Base-by-base conservation (phyloP, 768 basidiomycete species). In the Suillus spraguei region DNA sequence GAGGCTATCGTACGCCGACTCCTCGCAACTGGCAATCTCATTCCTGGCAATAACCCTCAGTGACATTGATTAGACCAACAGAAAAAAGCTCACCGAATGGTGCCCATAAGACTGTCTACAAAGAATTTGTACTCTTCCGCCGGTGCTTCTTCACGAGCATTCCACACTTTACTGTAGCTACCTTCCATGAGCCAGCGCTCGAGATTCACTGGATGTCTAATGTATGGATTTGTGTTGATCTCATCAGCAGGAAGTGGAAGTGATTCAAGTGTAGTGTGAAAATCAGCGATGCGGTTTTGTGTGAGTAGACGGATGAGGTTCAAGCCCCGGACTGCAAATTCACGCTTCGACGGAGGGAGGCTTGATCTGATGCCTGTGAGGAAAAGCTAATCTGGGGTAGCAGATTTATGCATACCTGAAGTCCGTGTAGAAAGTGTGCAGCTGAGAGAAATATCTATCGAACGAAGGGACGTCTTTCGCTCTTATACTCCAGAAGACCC, bases 121-220 rank as follows among this genome's bases (percentile, higher is more conserved):
- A 98, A 94, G 80, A 92, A 92, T 68, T 91, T 93, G 81, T 97
- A 97, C 73, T 99, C 97, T 66, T 95, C 93, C 42, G 92, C 87
- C 1, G 96, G 95, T 2, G 95, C 93, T 69, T 95, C 89, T 67
- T 92, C 92, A 67, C 95, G 86, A 42, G 96, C 96, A 70, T 92
- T 88, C 93, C 96, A 99, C 13, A 98, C 97, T 75, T 97, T 97
- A 77, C 93, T 94, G 76, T 99, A 99, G 70, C 91, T 92, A 44
- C 97, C 97, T 75, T 99, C 97, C 97, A 99, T 99, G 52, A 99
- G 84, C 93, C 96, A 98, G 58, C 92, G 84, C 75, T 99, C 97
- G 65, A 96, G 86, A 74, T 95, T 92, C 63, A 95, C 90, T 14
- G 94, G 92, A 73, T 95, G 94, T 60, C 85, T 83, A 70, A 95